Evolutionary conservation across 2,329 filamentous ascomycete genomes (phyloP).

Genomic region (Alternaria ethzedia): DNA sequence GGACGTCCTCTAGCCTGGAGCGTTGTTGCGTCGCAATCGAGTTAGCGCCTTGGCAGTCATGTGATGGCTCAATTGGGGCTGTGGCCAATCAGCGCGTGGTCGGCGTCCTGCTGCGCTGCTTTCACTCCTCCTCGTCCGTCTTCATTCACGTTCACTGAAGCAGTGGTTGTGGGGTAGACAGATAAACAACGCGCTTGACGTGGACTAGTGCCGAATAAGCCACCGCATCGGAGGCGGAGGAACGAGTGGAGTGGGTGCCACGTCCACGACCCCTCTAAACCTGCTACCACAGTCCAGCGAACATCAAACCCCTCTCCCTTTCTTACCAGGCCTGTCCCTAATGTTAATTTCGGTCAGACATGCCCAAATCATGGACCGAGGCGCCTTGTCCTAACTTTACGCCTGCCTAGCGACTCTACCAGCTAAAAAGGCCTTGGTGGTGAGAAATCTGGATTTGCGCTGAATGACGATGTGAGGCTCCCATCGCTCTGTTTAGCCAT

Average conservation of each 20-base stretch:
- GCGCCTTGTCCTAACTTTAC: not conserved
- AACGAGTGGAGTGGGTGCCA: constrained; percentile 31
- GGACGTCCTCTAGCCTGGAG: constrained; percentile 16
- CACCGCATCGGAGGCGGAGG: constrained; percentile 28
- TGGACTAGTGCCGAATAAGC: constrained; percentile 31
- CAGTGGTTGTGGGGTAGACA: constrained; percentile 7
- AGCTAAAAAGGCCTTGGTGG: constrained; percentile 10
- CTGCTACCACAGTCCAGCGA: constrained; percentile 19
- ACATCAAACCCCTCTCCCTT: constrained; percentile 14
- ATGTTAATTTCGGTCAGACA: not conserved
- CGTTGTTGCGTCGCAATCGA: constrained; percentile 15
- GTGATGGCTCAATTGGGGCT: constrained; percentile 13
- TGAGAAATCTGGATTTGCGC: constrained; percentile 5
- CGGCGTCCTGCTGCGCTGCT: not conserved
- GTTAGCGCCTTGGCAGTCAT: constrained; percentile 27
- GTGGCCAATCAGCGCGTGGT: constrained; percentile 11
- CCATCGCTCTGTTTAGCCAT: not conserved
- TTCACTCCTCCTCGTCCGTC: not conserved
- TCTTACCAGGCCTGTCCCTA: not conserved
- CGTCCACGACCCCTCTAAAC: constrained; percentile 26
- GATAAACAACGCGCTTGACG: constrained; percentile 25
- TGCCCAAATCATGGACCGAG: not conserved
- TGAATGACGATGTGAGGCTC: not conserved
- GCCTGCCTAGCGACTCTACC: not conserved
- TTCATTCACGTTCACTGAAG: constrained; percentile 10